Base-by-base conservation (phyloP, 768 basidiomycete species). In the Russula lepida region DNA sequence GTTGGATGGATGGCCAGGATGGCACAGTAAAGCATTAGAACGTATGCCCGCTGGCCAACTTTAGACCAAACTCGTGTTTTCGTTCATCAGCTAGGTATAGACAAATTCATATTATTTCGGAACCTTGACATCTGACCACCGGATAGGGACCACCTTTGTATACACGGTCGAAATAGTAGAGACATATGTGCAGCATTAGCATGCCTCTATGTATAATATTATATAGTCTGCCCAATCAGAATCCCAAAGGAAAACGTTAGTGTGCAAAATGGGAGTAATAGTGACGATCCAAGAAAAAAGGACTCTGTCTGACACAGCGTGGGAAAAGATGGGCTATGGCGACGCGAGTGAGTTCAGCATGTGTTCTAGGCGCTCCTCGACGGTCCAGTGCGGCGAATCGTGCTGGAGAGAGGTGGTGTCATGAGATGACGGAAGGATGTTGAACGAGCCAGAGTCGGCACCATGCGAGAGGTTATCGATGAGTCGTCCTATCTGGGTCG, bases 401-500 rank as follows among this genome's bases (percentile, higher is more conserved):
- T 88, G 85, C 66, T 84, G 84, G 46, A 54, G 56, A 65, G 56
- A 67, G 27, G 21, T 21, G 46, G 35, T 30, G 33, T 51, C 62
- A 37, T 44, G 56, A 21, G 53, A n/a, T 76, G 75, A 72, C 13
- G 84, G 80, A 39, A 78, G 69, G 69, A 92, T 83, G 69, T 92
- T 92, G 77, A 92, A 91, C 39, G 89, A 86, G 49, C 89, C 91
- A 44, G 88, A 78, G 65, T 93, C 91, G 76, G 84, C 83, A 33
- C 84, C 86, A 70, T 85, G 85, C 50, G 90, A 91, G 69, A 93
- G 82, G 68, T 75, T 83, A 69, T 93, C 91, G 59, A 93, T 90
- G 61, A 93, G 78, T 66, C 84, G 87, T 46, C 87, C 88, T 70
- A 93, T 92, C 63, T 91, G 85, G 44, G 84, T 81, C 25, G 86